These are phyloP conservation scores for Rostrohypoxylon terebratum DNA, from an alignment of 495 filamentous ascomycete genomes.

Conservation along the genomic window DNA sequence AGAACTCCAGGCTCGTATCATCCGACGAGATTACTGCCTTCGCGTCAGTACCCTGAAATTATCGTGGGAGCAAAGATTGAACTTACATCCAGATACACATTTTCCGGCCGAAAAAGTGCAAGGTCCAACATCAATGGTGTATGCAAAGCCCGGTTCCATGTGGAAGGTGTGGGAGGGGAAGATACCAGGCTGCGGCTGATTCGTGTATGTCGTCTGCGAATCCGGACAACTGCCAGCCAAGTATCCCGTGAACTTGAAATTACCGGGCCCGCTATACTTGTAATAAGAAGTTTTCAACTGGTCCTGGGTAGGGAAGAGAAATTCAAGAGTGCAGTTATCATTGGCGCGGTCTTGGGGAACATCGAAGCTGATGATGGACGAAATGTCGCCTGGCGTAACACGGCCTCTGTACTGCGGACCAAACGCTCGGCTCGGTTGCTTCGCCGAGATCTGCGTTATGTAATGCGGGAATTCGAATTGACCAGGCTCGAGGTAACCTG, in stretches of 20 bases:
- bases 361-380: constrained; percentile 46
- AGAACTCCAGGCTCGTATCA: constrained; percentile 37
- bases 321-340: constrained; percentile 48
- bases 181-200: constrained; percentile 34
- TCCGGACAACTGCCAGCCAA: constrained; percentile 42
- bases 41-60: background rate
- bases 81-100: constrained; percentile 45
- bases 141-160: constrained; percentile 48
- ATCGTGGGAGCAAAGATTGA: background rate
- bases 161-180: constrained; percentile 45
- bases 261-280: constrained; percentile 37
- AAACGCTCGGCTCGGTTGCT: constrained; percentile 35
- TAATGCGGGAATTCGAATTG: constrained; percentile 42
- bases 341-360: constrained; percentile 40
- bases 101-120: constrained; percentile 39
- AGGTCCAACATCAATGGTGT: constrained; percentile 46
- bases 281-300: constrained; percentile 37
- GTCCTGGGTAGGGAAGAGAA: constrained; percentile 42
- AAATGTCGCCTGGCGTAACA: constrained; percentile 47
- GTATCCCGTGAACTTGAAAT: constrained; percentile 46
- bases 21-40: constrained; percentile 32
- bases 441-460: constrained; percentile 41
- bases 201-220: constrained; percentile 41
- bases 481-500: constrained; percentile 41
- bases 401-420: constrained; percentile 28